Evolutionary conservation across 176 grass and related monocot genomes (phyloP).

Genomic region (Puccinellia tenuiflora): DNA sequence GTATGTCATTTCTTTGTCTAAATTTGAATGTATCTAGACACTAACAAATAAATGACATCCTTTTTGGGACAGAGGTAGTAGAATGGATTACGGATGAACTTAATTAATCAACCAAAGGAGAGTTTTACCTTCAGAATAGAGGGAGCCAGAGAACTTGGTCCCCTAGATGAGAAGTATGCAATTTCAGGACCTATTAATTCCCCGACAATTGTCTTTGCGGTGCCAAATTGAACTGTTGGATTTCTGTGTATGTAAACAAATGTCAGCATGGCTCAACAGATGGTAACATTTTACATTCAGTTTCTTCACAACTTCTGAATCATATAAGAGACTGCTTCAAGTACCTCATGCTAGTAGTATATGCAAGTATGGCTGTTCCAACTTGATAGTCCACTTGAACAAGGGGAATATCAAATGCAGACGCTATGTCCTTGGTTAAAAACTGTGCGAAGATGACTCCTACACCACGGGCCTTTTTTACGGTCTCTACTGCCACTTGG

Average conservation of each 20-base stretch:
- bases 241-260: constrained; percentile 40
- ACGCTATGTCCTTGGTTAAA: constrained; percentile 77
- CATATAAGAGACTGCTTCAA: not conserved
- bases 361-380: constrained; percentile 74
- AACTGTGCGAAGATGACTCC: constrained; percentile 83
- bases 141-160: constrained; percentile 82
- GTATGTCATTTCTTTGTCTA: no score
- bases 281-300: not conserved
- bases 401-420: constrained; percentile 73
- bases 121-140: constrained; percentile 72
- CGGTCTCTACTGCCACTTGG: constrained; percentile 67
- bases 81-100: not conserved
- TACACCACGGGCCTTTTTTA: constrained; percentile 58
- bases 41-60: no score
- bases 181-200: constrained; percentile 83
- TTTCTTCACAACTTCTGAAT: not conserved
- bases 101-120: not conserved
- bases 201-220: constrained; percentile 62
- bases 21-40: no score
- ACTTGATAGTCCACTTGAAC: constrained; percentile 89
- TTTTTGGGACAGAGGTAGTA: no score
- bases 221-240: constrained; percentile 56
- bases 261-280: not conserved
- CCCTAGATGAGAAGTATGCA: constrained; percentile 91
- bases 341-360: constrained; percentile 67